These are phyloP conservation scores for Saccharomycopsis hybrid DNA, from an alignment of 1,139 yeast genomes.

Conservation along the genomic window DNA sequence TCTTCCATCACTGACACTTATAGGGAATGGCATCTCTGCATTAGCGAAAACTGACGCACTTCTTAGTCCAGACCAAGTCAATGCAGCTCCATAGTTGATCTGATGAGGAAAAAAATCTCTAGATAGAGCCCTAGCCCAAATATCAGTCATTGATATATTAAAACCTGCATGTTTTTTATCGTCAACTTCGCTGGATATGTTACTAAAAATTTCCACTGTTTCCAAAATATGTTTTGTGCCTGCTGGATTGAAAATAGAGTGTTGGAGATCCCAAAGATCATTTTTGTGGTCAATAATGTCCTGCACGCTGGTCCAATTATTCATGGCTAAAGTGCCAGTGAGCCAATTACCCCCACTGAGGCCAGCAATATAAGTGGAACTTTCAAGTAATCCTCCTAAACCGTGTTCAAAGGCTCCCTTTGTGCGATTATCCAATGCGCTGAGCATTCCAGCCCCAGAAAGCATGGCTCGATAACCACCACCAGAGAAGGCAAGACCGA, in stretches of 20 bases:
- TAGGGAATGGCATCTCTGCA: conserved; percentile 63
- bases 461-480: conserved; percentile 94
- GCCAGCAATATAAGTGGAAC: conserved; percentile 58
- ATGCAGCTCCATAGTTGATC: conserved; percentile 51
- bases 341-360: conserved; percentile 77
- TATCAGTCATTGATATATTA: conserved; percentile 61
- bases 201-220: conserved; percentile 53
- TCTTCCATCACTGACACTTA: conserved; percentile 69
- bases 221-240: conserved; percentile 33
- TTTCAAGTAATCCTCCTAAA: conserved; percentile 59
- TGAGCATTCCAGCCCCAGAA: conserved; percentile 77
- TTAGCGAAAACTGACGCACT: conserved; percentile 39
- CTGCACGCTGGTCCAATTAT: conserved; percentile 57
- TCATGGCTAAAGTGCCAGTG: conserved; percentile 57
- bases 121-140: conserved; percentile 67
- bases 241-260: conserved; percentile 39
- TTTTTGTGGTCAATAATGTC: conserved; percentile 34
- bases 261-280: conserved; percentile 53
- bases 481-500: conserved; percentile 80
- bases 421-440: conserved; percentile 79
- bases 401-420: conserved; percentile 48
- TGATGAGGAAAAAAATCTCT: conserved; percentile 18
- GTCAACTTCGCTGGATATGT: conserved; percentile 46
- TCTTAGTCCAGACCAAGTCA: conserved; percentile 60
- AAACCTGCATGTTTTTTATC: conserved; percentile 63